Evolutionary conservation across 345 rosid genomes (phyloP).

Genomic region (Zanthoxylum bungeanum): DNA sequence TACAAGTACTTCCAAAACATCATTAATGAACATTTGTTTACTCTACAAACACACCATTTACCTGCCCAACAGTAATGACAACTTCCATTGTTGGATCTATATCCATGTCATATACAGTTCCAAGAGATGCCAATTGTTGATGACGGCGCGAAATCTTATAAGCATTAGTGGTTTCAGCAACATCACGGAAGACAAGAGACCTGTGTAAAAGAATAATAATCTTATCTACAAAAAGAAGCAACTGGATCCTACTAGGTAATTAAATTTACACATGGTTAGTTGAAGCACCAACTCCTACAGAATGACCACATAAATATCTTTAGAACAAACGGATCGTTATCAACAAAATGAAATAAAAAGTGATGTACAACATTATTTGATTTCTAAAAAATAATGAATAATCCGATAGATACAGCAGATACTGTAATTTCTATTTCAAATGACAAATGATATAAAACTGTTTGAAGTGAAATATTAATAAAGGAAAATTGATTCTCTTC

Average conservation of each 20-base stretch:
- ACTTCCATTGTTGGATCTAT: conserved; percentile 55
- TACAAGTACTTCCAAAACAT: not conserved
- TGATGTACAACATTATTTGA: not conserved
- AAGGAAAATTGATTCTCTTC: conserved; percentile 4
- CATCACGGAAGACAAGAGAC: conserved; percentile 59
- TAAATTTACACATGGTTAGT: not conserved
- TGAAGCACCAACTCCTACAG: conserved; percentile 4
- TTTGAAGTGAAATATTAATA: conserved; percentile 4
- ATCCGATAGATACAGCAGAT: conserved; percentile 4
- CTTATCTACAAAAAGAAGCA: not conserved
- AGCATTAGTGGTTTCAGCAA: conserved; percentile 32
- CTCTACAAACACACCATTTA: conserved; percentile 21
- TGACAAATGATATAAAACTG: conserved; percentile 1
- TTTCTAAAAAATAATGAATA: conserved; percentile 5
- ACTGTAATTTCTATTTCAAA: conserved; percentile 2
- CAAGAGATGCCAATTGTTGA: conserved; percentile 65
- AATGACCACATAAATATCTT: not conserved
- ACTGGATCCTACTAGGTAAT: not conserved
- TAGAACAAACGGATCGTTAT: not conserved
- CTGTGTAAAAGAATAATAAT: conserved; percentile 32
- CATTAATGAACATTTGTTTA: not conserved
- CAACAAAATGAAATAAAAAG: not conserved
- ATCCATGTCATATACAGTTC: conserved; percentile 81
- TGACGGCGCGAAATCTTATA: conserved; percentile 48
- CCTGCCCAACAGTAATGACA: conserved; percentile 77